Evolutionary conservation across 768 basidiomycete species (phyloP), one percentile per base, ranked within the genome.

Genomic region (Auricularia auricula-judae): DNA sequence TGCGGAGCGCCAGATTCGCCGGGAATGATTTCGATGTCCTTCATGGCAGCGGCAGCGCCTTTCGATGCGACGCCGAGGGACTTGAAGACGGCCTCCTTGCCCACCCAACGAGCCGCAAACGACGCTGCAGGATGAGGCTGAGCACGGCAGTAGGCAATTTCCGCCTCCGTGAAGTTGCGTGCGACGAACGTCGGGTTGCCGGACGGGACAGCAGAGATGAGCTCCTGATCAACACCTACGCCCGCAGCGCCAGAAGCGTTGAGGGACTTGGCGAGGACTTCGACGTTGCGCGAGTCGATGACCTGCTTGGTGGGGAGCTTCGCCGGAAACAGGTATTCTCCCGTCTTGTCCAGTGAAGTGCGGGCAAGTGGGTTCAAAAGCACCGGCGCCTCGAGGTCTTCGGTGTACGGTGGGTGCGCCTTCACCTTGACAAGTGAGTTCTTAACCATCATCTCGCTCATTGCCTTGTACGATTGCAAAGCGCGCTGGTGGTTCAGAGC

Each of bases 11-110:
- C 95, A n/a, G 81, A 79, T 53, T 80, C 79, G 71, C 87, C 83
- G 58, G 89, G 86, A 65, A 96, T 79, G 70, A 98, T 94, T 75
- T 98, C 97, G 66, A 99, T 98, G 68, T 98, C 95, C 76, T 91
- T 91, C 88, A 98, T 88, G n/a, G 88, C 81, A 18, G 97, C 95
- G 4, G 84, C 91, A 11, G 95, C 96, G 44, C 97, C 97, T 75
- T 92, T 89, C 3, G 91, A 93, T 21, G 86, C 77, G 54, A 93
- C 88, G 23, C 92, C 90, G 1, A 99, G 82, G 3, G 93, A 90
- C 79, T 98, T 98, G 86, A 98, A 98, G 63, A 89, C 86, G 2
- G 95, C 96, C 75, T 98, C 97, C 77, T 98, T 99, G 62, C 93
- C 96, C 35, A 84, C 91, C 96, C 97, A 99, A 64, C 95, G 89